Conservation (phyloP, 495 filamentous ascomycete species). For the Daldinia bambusicola region DNA sequence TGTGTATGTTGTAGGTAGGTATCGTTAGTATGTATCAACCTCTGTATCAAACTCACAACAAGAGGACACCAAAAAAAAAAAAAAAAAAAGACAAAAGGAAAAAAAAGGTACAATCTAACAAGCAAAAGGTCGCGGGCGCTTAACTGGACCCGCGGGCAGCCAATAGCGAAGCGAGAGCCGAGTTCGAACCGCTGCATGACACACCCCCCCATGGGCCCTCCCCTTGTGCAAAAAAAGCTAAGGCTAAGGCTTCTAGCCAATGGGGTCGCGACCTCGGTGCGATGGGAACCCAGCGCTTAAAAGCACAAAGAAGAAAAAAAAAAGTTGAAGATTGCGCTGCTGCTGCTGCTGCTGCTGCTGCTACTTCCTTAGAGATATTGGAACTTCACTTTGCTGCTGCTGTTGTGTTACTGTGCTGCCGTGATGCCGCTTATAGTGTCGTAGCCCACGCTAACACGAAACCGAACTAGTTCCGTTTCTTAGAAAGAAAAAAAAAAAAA, state of each 20-base stretch:
- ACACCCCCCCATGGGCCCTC: conserved; percentile 19
- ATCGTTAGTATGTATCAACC: background rate
- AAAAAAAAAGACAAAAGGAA: conserved; percentile 21
- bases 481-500: background rate
- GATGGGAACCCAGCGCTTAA: conserved; percentile 36
- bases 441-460: conserved; percentile 16
- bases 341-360: background rate
- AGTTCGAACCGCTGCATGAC: conserved; percentile 46
- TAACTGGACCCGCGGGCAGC: conserved; percentile 17
- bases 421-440: conserved; percentile 11
- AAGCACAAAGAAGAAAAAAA: background rate
- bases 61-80: no score
- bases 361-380: conserved; percentile 9
- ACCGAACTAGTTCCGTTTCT: conserved; percentile 3
- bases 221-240: conserved; percentile 5
- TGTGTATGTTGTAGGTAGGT: background rate
- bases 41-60: background rate
- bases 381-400: background rate
- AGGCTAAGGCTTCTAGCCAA: conserved; percentile 34
- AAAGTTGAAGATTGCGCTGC: conserved; percentile 28
- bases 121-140: conserved; percentile 44
- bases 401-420: background rate
- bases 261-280: conserved; percentile 11
- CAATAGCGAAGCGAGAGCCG: conserved; percentile 22
- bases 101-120: conserved; percentile 30